A percentile compares a stretch with the other conserved stretches of the same genome.
Evolutionary conservation across 768 basidiomycete genomes (phyloP).

Genomic region (Mycena venus): DNA sequence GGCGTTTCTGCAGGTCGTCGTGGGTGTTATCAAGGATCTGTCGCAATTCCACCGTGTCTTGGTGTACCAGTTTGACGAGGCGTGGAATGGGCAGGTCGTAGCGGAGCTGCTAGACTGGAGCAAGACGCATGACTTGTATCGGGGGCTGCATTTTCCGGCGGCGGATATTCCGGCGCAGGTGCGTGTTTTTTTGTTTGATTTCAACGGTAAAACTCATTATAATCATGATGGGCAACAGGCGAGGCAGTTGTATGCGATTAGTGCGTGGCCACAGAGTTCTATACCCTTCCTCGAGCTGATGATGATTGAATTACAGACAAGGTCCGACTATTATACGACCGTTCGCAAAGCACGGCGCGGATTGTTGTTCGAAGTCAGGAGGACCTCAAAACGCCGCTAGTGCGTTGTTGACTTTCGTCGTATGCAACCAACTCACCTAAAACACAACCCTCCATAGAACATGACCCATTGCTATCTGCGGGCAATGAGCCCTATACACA

Average conservation of each 20-base stretch:
- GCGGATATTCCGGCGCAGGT: slow-evolving; percentile 78
- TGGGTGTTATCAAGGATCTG: slow-evolving; percentile 80
- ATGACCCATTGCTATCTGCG: slow-evolving; percentile 89
- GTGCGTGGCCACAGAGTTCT: slow-evolving; percentile 48
- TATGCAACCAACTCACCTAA: not conserved
- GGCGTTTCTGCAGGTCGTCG: slow-evolving; percentile 78
- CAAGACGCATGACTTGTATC: slow-evolving; percentile 79
- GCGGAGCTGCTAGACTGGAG: slow-evolving; percentile 87
- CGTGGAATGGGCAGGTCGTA: slow-evolving; percentile 85
- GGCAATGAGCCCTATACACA: slow-evolving; percentile 91
- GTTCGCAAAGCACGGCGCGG: slow-evolving; percentile 78
- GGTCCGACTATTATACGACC: slow-evolving; percentile 82
- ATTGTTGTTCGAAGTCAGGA: slow-evolving; percentile 72
- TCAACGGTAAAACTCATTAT: not conserved
- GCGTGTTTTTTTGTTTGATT: slow-evolving; percentile 30
- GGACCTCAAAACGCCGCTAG: slow-evolving; percentile 78
- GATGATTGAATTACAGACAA: slow-evolving; percentile 62
- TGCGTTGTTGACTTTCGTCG: slow-evolving; percentile 45
- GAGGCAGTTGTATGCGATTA: slow-evolving; percentile 76
- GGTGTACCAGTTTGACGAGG: slow-evolving; percentile 86
- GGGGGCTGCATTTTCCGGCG: slow-evolving; percentile 80
- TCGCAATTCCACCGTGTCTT: slow-evolving; percentile 87
- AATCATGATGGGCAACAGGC: slow-evolving; percentile 55
- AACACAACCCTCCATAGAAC: slow-evolving; percentile 61
- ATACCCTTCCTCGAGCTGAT: not conserved